These are phyloP conservation scores for Claviceps africana DNA, from an alignment of 2,329 filamentous ascomycete genomes.

Conservation along the genomic window DNA sequence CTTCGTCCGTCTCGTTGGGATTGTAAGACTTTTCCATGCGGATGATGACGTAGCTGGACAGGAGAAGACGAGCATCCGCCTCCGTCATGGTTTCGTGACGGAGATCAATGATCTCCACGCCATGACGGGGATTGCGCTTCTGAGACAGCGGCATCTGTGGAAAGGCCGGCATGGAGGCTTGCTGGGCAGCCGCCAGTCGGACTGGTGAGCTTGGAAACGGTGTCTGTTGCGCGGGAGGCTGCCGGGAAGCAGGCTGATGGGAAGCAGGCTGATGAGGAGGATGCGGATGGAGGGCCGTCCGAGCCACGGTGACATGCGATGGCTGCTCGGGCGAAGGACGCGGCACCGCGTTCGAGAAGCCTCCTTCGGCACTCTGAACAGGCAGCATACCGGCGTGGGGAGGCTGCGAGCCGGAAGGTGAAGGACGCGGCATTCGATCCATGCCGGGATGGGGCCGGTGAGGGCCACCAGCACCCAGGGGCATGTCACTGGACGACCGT, in stretches of 20 bases:
- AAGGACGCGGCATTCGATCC: background rate
- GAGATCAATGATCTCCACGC: conserved; percentile 21
- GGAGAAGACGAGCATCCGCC: conserved; percentile 22
- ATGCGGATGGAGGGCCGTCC: background rate
- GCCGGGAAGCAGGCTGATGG: background rate
- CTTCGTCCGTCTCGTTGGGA: conserved; percentile 20
- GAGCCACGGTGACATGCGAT: background rate
- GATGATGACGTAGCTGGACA: conserved; percentile 27
- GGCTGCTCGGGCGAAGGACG: background rate
- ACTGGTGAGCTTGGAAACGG: background rate
- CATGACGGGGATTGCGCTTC: conserved; percentile 8
- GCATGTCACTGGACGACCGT: background rate
- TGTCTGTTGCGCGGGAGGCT: background rate
- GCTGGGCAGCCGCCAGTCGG: background rate
- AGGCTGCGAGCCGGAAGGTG: background rate
- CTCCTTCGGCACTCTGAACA: background rate
- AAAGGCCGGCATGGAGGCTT: background rate
- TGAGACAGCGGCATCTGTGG: background rate
- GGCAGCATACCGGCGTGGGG: background rate
- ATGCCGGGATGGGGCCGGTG: conserved; percentile 1
- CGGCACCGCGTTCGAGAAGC: background rate
- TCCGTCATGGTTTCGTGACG: conserved; percentile 23
- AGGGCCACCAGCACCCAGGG: background rate
- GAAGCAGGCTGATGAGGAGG: background rate
- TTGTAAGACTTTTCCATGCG: conserved; percentile 27